Evolutionary conservation across 2,329 filamentous ascomycete species (phyloP).

Genomic region (Xylaria polymorpha): DNA sequence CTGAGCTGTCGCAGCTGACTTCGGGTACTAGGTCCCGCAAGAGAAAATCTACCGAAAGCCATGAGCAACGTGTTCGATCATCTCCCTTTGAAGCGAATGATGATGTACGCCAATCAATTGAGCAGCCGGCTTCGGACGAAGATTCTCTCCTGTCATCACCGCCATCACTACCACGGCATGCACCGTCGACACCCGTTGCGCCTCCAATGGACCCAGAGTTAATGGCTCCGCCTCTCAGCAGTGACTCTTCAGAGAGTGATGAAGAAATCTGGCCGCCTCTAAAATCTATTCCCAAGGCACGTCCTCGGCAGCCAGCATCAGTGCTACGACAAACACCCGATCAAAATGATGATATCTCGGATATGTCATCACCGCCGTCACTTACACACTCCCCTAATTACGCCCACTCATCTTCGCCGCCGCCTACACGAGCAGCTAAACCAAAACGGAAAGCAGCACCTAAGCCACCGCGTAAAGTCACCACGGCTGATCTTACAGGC

Average conservation of each 20-base stretch:
- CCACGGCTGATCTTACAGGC: conserved; percentile 65
- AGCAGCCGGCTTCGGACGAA: conserved; percentile 44
- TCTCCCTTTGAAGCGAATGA: conserved; percentile 50
- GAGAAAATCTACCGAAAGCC: conserved; percentile 65
- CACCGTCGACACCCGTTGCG: conserved; percentile 54
- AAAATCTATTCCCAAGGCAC: conserved; percentile 61
- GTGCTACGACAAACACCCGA: conserved; percentile 53
- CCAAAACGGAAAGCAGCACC: conserved; percentile 51
- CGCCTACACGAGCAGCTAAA: conserved; percentile 46
- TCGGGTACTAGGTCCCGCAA: conserved; percentile 60
- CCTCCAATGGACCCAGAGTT: conserved; percentile 58
- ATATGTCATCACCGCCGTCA: conserved; percentile 72
- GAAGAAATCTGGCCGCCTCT: conserved; percentile 64
- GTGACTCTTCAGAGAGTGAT: conserved; percentile 59
- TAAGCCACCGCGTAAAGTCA: conserved; percentile 58
- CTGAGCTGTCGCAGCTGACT: conserved; percentile 43
- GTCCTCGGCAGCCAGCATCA: conserved; percentile 46
- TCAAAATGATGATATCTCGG: conserved; percentile 58
- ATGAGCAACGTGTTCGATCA: conserved; percentile 52
- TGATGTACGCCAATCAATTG: conserved; percentile 40
- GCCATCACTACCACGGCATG: conserved; percentile 36
- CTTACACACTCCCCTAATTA: conserved; percentile 74
- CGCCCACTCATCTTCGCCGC: conserved; percentile 48
- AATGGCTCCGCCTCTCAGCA: conserved; percentile 67
- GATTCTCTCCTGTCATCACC: conserved; percentile 44